Base-by-base conservation (phyloP, 495 filamentous ascomycete species). In the Entonaema liquescens region DNA sequence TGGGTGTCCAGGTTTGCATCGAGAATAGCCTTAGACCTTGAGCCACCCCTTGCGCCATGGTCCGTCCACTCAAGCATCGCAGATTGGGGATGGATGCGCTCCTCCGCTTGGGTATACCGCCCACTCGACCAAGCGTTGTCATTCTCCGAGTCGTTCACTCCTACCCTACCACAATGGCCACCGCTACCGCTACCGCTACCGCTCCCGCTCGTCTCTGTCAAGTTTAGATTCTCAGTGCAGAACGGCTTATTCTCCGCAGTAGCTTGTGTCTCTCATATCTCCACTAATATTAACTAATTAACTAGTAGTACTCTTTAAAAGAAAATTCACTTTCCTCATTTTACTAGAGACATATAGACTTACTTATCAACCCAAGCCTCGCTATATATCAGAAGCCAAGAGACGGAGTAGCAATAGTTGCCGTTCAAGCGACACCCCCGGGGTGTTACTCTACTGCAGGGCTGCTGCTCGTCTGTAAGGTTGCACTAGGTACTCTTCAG, bases 21-120 rank as follows among this genome's bases (percentile, higher is more conserved):
- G 56, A 63, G 53, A 55, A 35, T 62, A 61, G 40, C 57, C 47
- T 31, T 58, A 64, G 56, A 44, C 52, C 62, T 65, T 36, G 62
- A 68, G 67, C 57, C 47, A 19, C 47, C 75, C 75, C 75, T 77
- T 77, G 73, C 75, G 70, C 70, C 73, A 25, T 69, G 61, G 59
- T 62, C 59, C 54, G 59, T 71, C 49, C 70, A 64, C 40, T 52
- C 59, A 54, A 58, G 60, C 55, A 29, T 67, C 63, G 49, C 50
- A 44, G 29, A 67, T 40, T 60, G 53, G 44, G 60, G 67, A 53
- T 67, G 54, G 61, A 74, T 59, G 55, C 57, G 19, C 71, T 67
- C 71, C 58, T 67, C 53, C 15, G 19, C 62, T 63, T 67, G 44
- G 57, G 61, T 55, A 73, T 70, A 67, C 57, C 71, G 71, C 67